Evolutionary conservation across 2,329 filamentous ascomycete genomes (phyloP).

Genomic region (Sporothrix variecibatus): DNA sequence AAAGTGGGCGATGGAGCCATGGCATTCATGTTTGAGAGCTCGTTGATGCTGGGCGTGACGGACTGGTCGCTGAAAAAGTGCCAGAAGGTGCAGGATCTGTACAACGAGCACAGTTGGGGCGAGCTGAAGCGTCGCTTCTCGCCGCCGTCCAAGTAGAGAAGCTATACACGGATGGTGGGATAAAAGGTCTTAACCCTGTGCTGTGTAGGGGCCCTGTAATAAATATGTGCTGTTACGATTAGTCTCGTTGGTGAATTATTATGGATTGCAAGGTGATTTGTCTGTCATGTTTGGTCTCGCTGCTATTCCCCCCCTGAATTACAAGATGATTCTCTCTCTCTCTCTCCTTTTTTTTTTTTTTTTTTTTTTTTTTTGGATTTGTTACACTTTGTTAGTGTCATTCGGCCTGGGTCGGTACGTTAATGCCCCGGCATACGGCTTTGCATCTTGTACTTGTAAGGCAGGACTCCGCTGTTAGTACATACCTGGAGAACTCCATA

Average conservation of each 20-base stretch:
- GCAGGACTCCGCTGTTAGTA: too few species aligned
- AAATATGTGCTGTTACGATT: not conserved
- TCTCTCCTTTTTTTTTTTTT: too few species aligned
- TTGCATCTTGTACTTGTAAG: not conserved
- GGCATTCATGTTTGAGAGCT: constrained; percentile 71
- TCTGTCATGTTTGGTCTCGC: too few species aligned
- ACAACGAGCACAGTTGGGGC: constrained; percentile 81
- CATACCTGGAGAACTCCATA: not conserved
- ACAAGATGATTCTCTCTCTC: too few species aligned
- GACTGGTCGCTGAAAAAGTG: constrained; percentile 63
- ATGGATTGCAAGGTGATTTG: too few species aligned
- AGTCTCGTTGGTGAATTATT: not conserved
- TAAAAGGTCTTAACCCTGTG: not conserved
- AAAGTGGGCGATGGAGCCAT: constrained; percentile 63
- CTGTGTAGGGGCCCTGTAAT: not conserved
- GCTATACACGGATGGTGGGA: not conserved
- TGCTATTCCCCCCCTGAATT: too few species aligned
- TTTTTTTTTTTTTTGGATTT: not conserved
- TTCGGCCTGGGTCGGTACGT: not conserved
- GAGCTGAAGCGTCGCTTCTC: constrained; percentile 37
- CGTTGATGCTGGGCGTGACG: constrained; percentile 69
- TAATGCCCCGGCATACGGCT: not conserved
- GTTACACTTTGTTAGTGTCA: not conserved
- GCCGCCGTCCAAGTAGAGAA: not conserved
- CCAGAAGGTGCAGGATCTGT: constrained; percentile 61